Percentiles rank a stretch among this genome's conserved stretches.
phyloP scores from a whole-genome alignment of 73 alveolate genomes.

The Stentor roeselii region DNA sequence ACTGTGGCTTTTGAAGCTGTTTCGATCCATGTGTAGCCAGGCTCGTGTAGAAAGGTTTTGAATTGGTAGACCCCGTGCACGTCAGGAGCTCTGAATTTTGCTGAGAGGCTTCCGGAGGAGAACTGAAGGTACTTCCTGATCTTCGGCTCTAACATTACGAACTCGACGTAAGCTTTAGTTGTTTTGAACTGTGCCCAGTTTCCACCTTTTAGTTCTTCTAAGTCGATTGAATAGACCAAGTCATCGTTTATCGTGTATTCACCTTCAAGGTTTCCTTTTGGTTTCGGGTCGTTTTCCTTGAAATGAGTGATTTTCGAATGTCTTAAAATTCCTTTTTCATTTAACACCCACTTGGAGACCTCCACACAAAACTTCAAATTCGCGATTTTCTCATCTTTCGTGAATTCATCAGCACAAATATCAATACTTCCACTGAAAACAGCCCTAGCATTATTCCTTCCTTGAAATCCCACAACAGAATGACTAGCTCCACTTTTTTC shows the following conservation, averaged over 20 bases:
- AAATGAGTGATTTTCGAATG: conserved; percentile 52
- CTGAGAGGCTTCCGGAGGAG: conserved; percentile 30
- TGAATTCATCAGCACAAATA: conserved; percentile 60
- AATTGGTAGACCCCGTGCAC: conserved; percentile 71
- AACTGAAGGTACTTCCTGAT: conserved; percentile 48
- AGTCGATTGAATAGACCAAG: conserved; percentile 51
- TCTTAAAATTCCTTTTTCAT: conserved; percentile 61
- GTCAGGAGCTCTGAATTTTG: conserved; percentile 69
- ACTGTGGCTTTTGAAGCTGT: conserved; percentile 52
- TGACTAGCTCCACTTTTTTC: conserved; percentile 35
- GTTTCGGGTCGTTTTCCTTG: conserved; percentile 30
- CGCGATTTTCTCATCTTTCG: conserved; percentile 26
- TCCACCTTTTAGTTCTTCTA: conserved; percentile 37
- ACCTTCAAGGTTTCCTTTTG: conserved; percentile 38
- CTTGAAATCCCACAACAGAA: conserved; percentile 65
- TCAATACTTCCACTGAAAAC: conserved; percentile 61
- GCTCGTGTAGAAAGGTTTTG: conserved; percentile 52
- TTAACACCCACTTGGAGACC: conserved; percentile 62
- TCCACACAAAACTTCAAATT: conserved; percentile 59
- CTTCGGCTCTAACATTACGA: conserved; percentile 73
- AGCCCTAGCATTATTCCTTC: conserved; percentile 67
- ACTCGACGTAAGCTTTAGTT: conserved; percentile 64
- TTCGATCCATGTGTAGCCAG: conserved; percentile 58
- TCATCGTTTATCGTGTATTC: conserved; percentile 72
- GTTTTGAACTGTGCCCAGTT: conserved; percentile 59